Evolutionary conservation across 202 grass and related monocot genomes (phyloP).

Genomic region (Panicum hallii): DNA sequence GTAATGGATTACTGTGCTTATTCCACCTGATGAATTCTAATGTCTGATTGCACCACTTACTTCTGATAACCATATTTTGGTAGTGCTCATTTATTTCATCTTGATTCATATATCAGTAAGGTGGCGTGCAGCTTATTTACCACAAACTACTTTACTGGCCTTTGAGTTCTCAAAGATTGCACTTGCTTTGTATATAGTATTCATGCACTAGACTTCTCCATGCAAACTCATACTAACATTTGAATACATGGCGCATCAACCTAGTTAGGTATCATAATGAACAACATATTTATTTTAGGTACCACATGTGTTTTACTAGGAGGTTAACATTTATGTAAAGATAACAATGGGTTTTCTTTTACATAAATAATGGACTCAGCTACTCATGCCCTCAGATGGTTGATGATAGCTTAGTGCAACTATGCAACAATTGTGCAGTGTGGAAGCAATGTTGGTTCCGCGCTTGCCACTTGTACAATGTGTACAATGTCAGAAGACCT

Average conservation of each 20-base stretch:
- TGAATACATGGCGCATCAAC: background rate
- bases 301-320: background rate
- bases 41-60: background rate
- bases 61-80: background rate
- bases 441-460: background rate
- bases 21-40: background rate
- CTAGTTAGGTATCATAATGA: background rate
- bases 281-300: slow-evolving; percentile 10
- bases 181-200: background rate
- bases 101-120: background rate
- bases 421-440: background rate
- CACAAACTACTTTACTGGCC: background rate
- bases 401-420: background rate
- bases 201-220: background rate
- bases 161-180: background rate
- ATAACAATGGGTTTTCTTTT: background rate
- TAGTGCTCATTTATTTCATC: background rate
- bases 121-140: too few relatives aligned
- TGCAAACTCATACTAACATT: background rate
- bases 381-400: background rate
- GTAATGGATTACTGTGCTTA: background rate
- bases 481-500: background rate
- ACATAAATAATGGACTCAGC: slow-evolving; percentile 17
- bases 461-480: background rate
- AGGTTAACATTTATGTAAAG: background rate